Base-by-base conservation (phyloP, 352 stramenopile species). In the Phytophthora agathidicida region DNA sequence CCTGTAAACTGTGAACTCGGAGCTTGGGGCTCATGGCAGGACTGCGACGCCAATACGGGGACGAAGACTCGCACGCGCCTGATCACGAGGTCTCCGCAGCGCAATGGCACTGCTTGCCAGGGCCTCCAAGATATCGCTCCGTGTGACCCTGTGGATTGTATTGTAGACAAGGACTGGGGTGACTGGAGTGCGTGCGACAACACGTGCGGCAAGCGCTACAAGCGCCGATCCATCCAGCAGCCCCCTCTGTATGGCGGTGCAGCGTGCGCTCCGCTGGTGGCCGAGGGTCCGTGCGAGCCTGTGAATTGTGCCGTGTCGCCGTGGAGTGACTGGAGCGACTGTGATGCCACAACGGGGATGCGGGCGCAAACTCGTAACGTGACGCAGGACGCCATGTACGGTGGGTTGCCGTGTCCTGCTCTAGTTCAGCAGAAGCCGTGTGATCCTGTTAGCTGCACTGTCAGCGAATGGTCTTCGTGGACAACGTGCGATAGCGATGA, bases 401-500 rank as follows among this genome's bases (percentile, higher is more conserved):
- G 64, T 1, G 80, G 79, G 1, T 31, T 78, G 3, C 11, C 48
- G 3, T 91, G 78, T 31, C 43, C 31, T 9, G 48, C 46, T 0
- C 31, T 86, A 23, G 42, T 23, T 5, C 73, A 90, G 30, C 64
- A 77, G 11, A 83, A 75, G 32, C 35, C 53, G 0, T 89, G 81
- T 38, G 68, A 84, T 13, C 72, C 81, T 0, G 61, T 87, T 5
- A 17, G 53, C 22, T 91, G 81, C 42, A 42, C 24, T 0, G 47
- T 86, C 1, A 41, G 63, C 2, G 58, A 76, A 17, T 91, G 76
- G 76, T 74, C 54, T 0, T 30, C 58, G 0, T 91, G 79, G 78
- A 83, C 60, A 1, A 71, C 61, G 10, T 91, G 81, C 27, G 75
- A 87, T 19, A 71, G 60, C n/a, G 68, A 83, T 24, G 77, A 83